A percentile compares a stretch with the other conserved stretches of the same genome.
Evolutionary conservation across 192 early-diverging fungal species (phyloP).

Genomic region (Phlyctochytrium arcticum): DNA sequence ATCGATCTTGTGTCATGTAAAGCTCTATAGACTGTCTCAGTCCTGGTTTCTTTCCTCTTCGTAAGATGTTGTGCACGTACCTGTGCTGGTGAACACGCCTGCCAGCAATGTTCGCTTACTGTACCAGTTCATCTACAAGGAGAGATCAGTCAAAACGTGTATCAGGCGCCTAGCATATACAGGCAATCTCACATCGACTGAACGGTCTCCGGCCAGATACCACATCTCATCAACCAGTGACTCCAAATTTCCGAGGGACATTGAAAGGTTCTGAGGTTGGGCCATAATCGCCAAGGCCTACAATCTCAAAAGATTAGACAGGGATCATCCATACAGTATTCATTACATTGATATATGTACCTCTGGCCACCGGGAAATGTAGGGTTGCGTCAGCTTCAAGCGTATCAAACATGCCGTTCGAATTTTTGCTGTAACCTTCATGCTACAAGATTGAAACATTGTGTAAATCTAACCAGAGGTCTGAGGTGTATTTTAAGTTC

Average conservation of each 20-base stretch:
- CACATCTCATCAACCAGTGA: slow-evolving; percentile 81
- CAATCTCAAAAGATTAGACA: no score
- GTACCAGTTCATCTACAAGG: slow-evolving; percentile 83
- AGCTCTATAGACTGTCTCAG: slow-evolving; percentile 54
- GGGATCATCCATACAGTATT: no score
- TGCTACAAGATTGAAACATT: slow-evolving; percentile 10
- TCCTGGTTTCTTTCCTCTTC: background rate
- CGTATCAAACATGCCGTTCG: slow-evolving; percentile 57
- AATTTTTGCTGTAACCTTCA: slow-evolving; percentile 48
- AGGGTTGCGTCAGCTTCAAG: slow-evolving; percentile 70
- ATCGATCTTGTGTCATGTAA: slow-evolving; percentile 88
- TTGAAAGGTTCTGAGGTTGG: slow-evolving; percentile 69
- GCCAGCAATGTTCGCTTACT: slow-evolving; percentile 75
- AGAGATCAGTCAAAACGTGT: background rate
- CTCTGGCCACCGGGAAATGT: slow-evolving; percentile 71
- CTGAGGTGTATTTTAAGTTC: background rate
- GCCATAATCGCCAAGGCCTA: slow-evolving; percentile 72
- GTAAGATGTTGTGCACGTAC: slow-evolving; percentile 1
- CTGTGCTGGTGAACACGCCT: slow-evolving; percentile 76
- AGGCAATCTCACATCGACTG: slow-evolving; percentile 61
- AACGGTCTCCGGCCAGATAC: slow-evolving; percentile 80
- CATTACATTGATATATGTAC: slow-evolving; percentile 41
- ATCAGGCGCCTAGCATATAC: background rate
- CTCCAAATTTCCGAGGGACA: slow-evolving; percentile 63
- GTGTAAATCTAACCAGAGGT: background rate